Base-by-base conservation (phyloP, 176 grass and related monocot genomes). In the Carex myosuroides region DNA sequence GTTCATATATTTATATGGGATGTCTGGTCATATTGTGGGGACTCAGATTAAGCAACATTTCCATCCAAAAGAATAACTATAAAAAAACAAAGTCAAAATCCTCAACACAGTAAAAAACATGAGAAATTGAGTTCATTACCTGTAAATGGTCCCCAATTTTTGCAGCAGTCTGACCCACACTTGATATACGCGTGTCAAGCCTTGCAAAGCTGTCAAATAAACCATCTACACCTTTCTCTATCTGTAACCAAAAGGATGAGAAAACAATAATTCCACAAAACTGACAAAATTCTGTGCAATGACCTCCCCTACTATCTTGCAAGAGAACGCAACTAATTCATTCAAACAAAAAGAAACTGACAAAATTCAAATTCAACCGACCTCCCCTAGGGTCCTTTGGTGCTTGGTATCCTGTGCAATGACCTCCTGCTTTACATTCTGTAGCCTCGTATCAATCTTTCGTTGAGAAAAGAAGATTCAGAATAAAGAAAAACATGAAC, bases 91-190 rank as follows among this genome's bases (percentile, higher is more conserved):
- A 89, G 67, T 60, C 60, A 61, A 17, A 8, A 62, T 11, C 41
- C n/a, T 30, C 30, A 64, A 4, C 3, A 81, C 17, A 64, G 29
- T 42, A 16, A 13, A 69, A 70, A 13, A 68, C 39, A 8, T 89
- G 3, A 63, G 60, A 89, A 62, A 16, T 55, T 72, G 20, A 75
- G 83, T 26, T 85, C 42, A 55, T 87, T 86, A 99, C 96, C 93
- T 95, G 96, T 88, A 99, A 91, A 93, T 99, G 96, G 81, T 99
- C 96, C 46, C 96, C 96, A 63, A 99, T 99, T 93, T 99, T 99
- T 16, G 96, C 96, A 88, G 93, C 93, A 69, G 96, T 99, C 90
- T 99, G 96, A 24, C 96, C 96, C 82, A 99, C 96, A 93, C 96
- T 95, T 20, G 96, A 95, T 82, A 99, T 99, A 59, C 96, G 91